phyloP scores from a whole-genome alignment of 345 rosid species.

The Syzygium jambos region DNA sequence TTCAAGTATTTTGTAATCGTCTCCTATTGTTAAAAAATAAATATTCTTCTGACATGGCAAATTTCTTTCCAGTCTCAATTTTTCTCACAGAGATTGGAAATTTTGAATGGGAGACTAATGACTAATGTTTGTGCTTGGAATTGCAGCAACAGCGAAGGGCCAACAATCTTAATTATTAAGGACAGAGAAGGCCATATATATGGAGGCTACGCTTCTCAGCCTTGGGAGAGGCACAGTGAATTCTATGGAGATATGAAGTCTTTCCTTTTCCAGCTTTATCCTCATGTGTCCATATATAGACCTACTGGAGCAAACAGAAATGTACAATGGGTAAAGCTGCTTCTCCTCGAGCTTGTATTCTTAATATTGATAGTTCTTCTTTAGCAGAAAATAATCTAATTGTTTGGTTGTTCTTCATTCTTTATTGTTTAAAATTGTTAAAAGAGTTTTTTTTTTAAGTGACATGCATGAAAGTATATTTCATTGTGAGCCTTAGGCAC shows the following conservation, averaged over 20 bases:
- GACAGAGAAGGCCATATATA: conserved; percentile 71
- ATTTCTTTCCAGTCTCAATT: background rate
- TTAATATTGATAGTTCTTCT: background rate
- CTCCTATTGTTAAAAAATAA: background rate
- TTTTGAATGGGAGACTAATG: background rate
- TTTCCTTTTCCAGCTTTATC: conserved; percentile 76
- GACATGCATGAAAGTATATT: background rate
- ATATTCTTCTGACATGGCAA: background rate
- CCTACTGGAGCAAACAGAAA: conserved; percentile 85
- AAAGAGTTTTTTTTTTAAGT: background rate
- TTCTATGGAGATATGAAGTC: conserved; percentile 95
- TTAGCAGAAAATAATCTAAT: background rate
- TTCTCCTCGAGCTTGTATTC: background rate
- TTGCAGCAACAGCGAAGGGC: conserved; percentile 61
- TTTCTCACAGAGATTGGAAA: background rate
- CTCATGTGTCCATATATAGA: conserved; percentile 55
- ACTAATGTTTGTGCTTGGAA: conserved; percentile 8
- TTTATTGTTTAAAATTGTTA: background rate
- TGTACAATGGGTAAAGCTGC: conserved; percentile 67
- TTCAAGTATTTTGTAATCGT: background rate
- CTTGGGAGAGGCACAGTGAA: conserved; percentile 78
- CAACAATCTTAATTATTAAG: conserved; percentile 60
- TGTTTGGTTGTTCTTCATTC: background rate
- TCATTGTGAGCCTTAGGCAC: background rate
- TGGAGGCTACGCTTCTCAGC: conserved; percentile 92